Base-by-base conservation (phyloP, 1,284 basidiomycete genomes). In the Irpex sp. region DNA sequence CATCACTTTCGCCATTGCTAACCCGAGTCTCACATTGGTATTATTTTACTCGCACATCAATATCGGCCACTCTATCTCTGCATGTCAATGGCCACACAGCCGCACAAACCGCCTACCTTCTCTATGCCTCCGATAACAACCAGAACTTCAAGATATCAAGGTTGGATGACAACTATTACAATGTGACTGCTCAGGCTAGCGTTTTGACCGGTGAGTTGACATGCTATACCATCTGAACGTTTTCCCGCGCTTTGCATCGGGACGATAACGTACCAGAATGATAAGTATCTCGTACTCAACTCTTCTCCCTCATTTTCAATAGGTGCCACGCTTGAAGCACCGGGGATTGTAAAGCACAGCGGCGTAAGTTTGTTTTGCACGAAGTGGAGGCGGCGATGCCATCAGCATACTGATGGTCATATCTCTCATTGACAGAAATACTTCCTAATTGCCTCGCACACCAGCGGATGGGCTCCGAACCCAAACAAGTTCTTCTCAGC, bases 101-200 rank as follows among this genome's bases (percentile, higher is more conserved):
- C 60, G 65, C 65, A 17, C 63, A 69, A 52, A 82, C 81, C 0
- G 77, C 84, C 5, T 88, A 87, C 69, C 76, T 88, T 9, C 77
- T 87, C 8, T 88, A 86, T 68, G 85, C 86, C 8, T 86, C 85
- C 2, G 86, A 88, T 74, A 85, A 86, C 72, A 88, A 88, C 71
- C 84, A 86, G 73, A 83, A 87, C 71, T 87, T 87, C 78, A 88
- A 88, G 78, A 86, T 88, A 31, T 79, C 85, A 8, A 75, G 74
- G 60, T 71, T 88, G 62, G 83, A 85, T 66, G 67, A 79, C 3
- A 79, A 87, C 69, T 88, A 86, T 67, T 84, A 86, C 69, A 85
- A 83, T 64, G 82, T 87, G 19, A 77, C 79, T 1, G 74, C 80
- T 5, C 77, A 82, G 64, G 81, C 79, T 9, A 80, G 79, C 60